Percentiles rank a stretch among this genome's conserved stretches.
These are phyloP conservation scores for Lodderomyces theae DNA, from an alignment of 1,139 yeast genomes.

Conservation along the genomic window DNA sequence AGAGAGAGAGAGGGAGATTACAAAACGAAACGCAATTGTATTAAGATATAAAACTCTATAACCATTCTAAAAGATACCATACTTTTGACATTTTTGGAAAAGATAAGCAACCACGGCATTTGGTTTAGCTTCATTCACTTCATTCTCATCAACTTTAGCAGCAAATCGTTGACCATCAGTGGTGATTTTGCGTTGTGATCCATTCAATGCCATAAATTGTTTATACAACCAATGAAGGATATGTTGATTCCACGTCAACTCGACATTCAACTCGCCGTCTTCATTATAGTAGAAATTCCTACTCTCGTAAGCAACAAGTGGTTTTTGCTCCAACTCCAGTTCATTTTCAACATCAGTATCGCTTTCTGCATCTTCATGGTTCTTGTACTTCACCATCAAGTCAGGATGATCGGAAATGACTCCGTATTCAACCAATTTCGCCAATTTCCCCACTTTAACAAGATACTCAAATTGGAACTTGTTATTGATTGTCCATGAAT, in stretches of 20 bases:
- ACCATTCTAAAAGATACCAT: conserved; percentile 29
- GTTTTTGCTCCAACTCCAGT: conserved; percentile 10
- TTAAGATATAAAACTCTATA: too few species aligned
- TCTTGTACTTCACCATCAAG: conserved; percentile 24
- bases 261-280: conserved; percentile 18
- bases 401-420: conserved; percentile 63
- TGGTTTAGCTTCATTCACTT: conserved; percentile 15
- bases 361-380: conserved; percentile 7
- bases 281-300: conserved; percentile 10
- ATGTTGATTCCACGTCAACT: conserved; percentile 23
- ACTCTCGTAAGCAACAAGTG: conserved; percentile 5
- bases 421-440: conserved; percentile 42
- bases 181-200: conserved; percentile 17
- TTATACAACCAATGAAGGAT: conserved; percentile 19
- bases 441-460: conserved; percentile 24
- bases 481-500: conserved; percentile 81
- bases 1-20: too few species aligned
- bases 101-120: conserved; percentile 21
- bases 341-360: conserved; percentile 2
- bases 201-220: conserved; percentile 16
- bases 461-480: conserved; percentile 47
- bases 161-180: conserved; percentile 25
- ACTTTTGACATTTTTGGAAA: conserved; percentile 31
- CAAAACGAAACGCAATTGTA: too few species aligned
- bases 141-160: conserved; percentile 26